Conservation (phyloP, 2,329 filamentous ascomycete species). For the Allantophomopsis lycopodina region DNA sequence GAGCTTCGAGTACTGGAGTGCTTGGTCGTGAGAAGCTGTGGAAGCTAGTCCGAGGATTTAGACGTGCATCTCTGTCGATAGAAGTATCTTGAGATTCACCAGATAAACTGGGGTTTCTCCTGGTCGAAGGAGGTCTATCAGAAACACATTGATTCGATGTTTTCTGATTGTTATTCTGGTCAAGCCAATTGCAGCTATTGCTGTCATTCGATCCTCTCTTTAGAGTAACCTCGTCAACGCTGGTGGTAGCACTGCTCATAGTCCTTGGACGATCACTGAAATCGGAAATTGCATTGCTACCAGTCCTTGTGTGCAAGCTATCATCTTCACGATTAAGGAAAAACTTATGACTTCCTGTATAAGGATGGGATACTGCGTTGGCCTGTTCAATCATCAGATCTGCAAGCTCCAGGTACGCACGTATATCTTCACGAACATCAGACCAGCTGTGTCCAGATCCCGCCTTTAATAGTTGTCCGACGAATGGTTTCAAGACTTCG, state of each 20-base stretch:
- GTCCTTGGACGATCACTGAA: background rate
- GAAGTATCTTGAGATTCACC: too few relatives aligned
- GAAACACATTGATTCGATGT: too few relatives aligned
- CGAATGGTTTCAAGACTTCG: conserved; percentile 6
- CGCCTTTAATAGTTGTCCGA: conserved; percentile 5
- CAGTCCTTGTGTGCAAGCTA: background rate
- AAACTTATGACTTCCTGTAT: too few relatives aligned
- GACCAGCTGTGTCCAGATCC: conserved; percentile 9
- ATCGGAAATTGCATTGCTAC: background rate
- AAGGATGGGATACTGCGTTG: conserved; percentile 1
- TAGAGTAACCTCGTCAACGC: conserved; percentile 1
- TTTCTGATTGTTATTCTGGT: too few relatives aligned
- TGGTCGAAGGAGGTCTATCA: too few relatives aligned
- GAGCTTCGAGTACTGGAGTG: too few relatives aligned
- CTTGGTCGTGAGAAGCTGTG: too few relatives aligned
- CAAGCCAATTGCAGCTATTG: background rate
- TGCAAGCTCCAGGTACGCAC: conserved; percentile 9
- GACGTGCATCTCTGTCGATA: too few relatives aligned
- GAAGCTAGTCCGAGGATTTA: too few relatives aligned
- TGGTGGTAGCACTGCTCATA: conserved; percentile 1
- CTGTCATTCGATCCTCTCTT: background rate
- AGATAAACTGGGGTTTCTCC: too few relatives aligned
- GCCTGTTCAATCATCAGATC: conserved; percentile 13
- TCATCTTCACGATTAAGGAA: too few relatives aligned
- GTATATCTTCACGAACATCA: conserved; percentile 5